Base-by-base conservation (phyloP, 2,329 filamentous ascomycete genomes). In the Phoma sp. region DNA sequence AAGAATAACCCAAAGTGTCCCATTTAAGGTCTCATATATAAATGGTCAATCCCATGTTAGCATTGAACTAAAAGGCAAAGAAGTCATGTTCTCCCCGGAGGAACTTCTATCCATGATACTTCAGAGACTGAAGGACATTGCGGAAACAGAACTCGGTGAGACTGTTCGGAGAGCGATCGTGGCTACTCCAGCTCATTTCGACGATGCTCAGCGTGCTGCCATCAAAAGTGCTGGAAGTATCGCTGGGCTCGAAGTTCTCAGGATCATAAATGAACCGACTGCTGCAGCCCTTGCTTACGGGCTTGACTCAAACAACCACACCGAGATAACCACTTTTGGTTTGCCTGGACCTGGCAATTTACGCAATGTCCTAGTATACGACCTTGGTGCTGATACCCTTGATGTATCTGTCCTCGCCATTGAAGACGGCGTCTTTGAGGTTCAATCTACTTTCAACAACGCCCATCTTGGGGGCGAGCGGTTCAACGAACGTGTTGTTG, bases 401-500 rank as follows among this genome's bases (percentile, higher is more conserved):
- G 73, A 76, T 72, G 73, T 75, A 6, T 74, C 92, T 49, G 90
- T 96, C 64, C 86, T 96, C 52, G 95, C 74, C 48, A 95, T 96
- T 63, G 91, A 96, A 69, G 83, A 92, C 74, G 93, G 93, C 76
- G 90, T 96, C 68, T 96, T 97, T 75, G 92, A 96, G 83, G 93
- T 97, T 68, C 80, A 93, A 79, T 89, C 93, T 78, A 96, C 92
- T 70, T 91, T 92, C 75, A 92, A 93, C 91, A 93, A 97, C 78
- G 96, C 93, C 70, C 92, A 96, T 79, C 86, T 97, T 68, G 93
- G 93, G 88, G 93, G 93, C 87, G 93, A 98, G 80, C 93, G 98
- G 83, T 98, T 98, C 78, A 93, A 98, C 79, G 92, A 98, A 86
- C 89, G 93, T 76, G 85, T 98, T 78, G 96, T 98, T 83, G 91